Conservation (phyloP, 148 eudicot species). For the Drosera capensis region DNA sequence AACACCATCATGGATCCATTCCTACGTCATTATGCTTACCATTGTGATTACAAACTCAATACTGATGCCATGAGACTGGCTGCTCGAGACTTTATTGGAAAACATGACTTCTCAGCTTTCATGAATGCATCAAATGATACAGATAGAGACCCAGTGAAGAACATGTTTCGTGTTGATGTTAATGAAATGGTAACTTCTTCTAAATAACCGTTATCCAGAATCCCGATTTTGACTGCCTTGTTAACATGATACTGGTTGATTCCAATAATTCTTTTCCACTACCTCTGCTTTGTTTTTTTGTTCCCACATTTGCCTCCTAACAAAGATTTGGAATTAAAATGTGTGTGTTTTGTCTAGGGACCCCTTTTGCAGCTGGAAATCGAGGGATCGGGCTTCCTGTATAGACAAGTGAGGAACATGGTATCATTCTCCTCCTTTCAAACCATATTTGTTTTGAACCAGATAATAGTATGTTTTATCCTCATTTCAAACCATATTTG, state of each 20-base stretch:
- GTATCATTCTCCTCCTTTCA: conserved; percentile 12
- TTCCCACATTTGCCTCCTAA: no score
- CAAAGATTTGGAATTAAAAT: neutral
- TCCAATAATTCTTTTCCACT: neutral
- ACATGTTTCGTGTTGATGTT: conserved; percentile 51
- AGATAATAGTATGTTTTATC: no score
- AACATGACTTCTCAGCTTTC: conserved; percentile 74
- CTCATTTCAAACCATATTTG: no score
- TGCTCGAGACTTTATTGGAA: conserved; percentile 54
- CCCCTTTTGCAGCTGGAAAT: conserved; percentile 78
- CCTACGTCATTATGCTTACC: conserved; percentile 50
- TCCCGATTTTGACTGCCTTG: no score
- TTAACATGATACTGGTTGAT: neutral
- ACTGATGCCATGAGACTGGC: conserved; percentile 53
- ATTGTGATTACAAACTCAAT: conserved; percentile 60
- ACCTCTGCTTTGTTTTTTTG: neutral
- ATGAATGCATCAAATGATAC: conserved; percentile 54
- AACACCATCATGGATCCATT: conserved; percentile 68
- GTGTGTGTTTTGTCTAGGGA: conserved; percentile 39
- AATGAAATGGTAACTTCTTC: conserved; percentile 74
- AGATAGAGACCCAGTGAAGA: conserved; percentile 51
- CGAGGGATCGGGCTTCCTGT: conserved; percentile 93
- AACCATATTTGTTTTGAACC: neutral
- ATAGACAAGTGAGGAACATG: conserved; percentile 96
- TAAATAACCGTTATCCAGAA: no score